phyloP scores from a whole-genome alignment of 768 basidiomycete species.

The Lentinula raphanica region DNA sequence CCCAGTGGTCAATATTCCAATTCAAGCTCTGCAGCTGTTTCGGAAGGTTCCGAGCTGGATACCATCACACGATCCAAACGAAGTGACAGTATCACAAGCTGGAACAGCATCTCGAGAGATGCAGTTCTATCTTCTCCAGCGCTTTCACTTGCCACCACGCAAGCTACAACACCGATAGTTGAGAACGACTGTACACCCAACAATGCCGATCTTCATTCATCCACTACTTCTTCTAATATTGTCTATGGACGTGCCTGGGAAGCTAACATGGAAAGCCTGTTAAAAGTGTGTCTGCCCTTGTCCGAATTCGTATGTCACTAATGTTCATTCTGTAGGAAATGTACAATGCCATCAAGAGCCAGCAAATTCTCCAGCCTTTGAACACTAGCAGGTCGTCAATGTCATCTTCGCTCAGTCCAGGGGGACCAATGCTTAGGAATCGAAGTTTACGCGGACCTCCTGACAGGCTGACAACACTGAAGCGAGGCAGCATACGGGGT shows the following conservation, averaged over 20 bases:
- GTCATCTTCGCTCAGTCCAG: conserved; percentile 56
- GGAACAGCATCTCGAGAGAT: conserved; percentile 73
- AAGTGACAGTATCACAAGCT: conserved; percentile 81
- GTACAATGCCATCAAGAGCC: conserved; percentile 85
- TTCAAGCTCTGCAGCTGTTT: conserved; percentile 33
- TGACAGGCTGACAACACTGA: conserved; percentile 71
- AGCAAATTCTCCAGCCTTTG: conserved; percentile 84
- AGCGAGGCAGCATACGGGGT: conserved; percentile 89
- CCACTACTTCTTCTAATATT: conserved; percentile 22
- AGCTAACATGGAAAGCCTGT: conserved; percentile 73
- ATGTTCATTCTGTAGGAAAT: conserved; percentile 62
- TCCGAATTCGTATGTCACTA: not conserved
- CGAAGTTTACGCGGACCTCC: conserved; percentile 67
- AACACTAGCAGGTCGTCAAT: conserved; percentile 48
- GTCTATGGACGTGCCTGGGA: conserved; percentile 75
- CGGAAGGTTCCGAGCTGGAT: conserved; percentile 16
- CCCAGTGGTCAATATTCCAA: conserved; percentile 19
- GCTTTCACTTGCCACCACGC: conserved; percentile 25
- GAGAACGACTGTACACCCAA: conserved; percentile 64
- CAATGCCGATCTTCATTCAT: conserved; percentile 25
- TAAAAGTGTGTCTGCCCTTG: conserved; percentile 55
- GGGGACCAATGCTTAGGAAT: conserved; percentile 49
- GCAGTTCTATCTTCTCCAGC: conserved; percentile 37
- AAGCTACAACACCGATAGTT: conserved; percentile 20
- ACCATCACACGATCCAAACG: conserved; percentile 54